These are phyloP conservation scores for Coemansia sp. DNA, from an alignment of 192 early-diverging fungal species.

Conservation along the genomic window DNA sequence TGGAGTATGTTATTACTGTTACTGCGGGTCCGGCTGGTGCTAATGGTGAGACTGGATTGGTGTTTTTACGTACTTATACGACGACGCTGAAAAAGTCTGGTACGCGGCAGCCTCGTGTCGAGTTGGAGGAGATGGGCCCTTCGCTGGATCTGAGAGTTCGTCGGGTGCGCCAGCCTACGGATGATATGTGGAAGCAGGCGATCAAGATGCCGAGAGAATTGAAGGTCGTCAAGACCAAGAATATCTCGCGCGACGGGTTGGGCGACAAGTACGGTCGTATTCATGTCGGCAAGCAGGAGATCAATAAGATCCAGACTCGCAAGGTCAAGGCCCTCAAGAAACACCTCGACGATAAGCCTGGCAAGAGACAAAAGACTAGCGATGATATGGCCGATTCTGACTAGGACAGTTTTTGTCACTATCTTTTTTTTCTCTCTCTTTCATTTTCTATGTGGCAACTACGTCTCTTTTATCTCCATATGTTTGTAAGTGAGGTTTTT, in stretches of 20 bases:
- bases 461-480: not conserved
- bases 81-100: slow-evolving; percentile 88
- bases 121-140: slow-evolving; percentile 95
- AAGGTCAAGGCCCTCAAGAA: slow-evolving; percentile 98
- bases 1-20: slow-evolving; percentile 88
- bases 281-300: slow-evolving; percentile 90
- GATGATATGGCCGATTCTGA: slow-evolving; percentile 20
- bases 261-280: slow-evolving; percentile 92
- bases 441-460: not conserved
- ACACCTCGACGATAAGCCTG: slow-evolving; percentile 33
- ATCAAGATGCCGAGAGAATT: slow-evolving; percentile 87
- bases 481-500: not conserved
- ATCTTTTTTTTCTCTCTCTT: not conserved
- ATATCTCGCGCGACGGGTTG: slow-evolving; percentile 85
- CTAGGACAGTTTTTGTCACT: not conserved
- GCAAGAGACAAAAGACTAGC: slow-evolving; percentile 35
- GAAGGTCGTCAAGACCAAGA: slow-evolving; percentile 80
- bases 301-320: slow-evolving; percentile 92
- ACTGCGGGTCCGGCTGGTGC: slow-evolving; percentile 68
- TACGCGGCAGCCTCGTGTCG: slow-evolving; percentile 83
- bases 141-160: slow-evolving; percentile 79
- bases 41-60: slow-evolving; percentile 65
- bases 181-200: slow-evolving; percentile 85
- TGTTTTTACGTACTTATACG: slow-evolving; percentile 85
- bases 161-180: slow-evolving; percentile 71